Evolutionary conservation across 371 early-diverging fungal genomes (phyloP), one percentile per base, ranked within the genome.

Genomic region (Mucor racemosus): DNA sequence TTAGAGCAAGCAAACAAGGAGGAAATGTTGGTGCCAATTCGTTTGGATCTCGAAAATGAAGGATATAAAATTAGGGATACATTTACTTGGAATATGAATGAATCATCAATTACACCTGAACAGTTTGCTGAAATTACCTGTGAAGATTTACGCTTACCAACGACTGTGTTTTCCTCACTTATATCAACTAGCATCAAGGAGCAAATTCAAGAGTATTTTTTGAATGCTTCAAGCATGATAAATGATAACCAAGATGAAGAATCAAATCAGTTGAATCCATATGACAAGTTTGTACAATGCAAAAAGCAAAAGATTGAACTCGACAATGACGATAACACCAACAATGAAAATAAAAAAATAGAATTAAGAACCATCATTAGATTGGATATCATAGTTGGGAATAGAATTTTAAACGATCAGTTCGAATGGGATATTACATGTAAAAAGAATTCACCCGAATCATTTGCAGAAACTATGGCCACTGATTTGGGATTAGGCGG

Each of bases 51-150:
- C 62, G 98, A 98, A 61, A 76, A 92, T 7, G 96, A 96, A 48
- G 94, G 93, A 39, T 86, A 89, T 72, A 91, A 89, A 67, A 73
- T 97, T 39, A 86, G 91, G 34, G 98, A 98, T 68, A 84, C 88
- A 6, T 96, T 98, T 76, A 92, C 93, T 13, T 98, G 98, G 98
- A 97, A 97, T 68, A 74, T 94, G 54, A 91, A 95, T 71, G 94
- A 71, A 39, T 50, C 64, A 6, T 58, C 60, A 8, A 63, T 71
- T 56, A 86, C 90, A 1, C 92, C 93, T 7, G 91, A 89, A 35
- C 82, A 84, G 42, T 97, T 95, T 80, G 95, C 96, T 1, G 88
- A 91, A 59, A 79, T 88, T 0, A 79, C 95, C 54, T 95, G 95
- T 64, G 84, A 89, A 41, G 97, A 97, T 70, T 70, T 96, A 62